Evolutionary conservation across 2,329 filamentous ascomycete species (phyloP), one percentile per base, ranked within the genome.

Genomic region (Paramyrothecium sp.): DNA sequence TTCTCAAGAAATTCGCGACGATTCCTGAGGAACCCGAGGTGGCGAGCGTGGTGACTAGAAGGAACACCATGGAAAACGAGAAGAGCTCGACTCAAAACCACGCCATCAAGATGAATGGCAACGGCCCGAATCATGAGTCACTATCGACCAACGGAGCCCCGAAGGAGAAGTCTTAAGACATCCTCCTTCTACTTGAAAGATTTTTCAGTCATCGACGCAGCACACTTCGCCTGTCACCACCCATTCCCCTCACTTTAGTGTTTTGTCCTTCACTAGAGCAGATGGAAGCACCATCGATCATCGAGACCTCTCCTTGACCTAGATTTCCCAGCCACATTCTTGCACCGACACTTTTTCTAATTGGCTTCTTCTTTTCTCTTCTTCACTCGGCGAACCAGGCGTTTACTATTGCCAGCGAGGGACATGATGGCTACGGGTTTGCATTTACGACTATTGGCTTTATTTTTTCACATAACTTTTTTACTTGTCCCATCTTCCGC

Each of bases 1-100:
- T 96, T 0, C 78, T 96, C 13, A 91, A 89, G 68, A 92, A 92
- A 69, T 94, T 92, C 69, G 85, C 89, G 3, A 92, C 92, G 0
- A 96, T 95, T 30, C 85, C 83, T 0, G 91, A 94, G 68, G 90
- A 92, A 59, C 63, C 64, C 0, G 71, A 72, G 67, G 58, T 55
- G 16, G 51, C 57, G 3, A 52, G 54, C n/a, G 50, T 52, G 17
- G 12, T 38, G 7, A 52, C 50, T 16, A 20, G 48, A 17, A 52
- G 17, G 50, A 34, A 22, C 3, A 33, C 50, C 2, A 22, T 22
- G 20, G 50, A 52, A 13, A 22, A 52, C 10, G 50, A 38, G 7
- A 10, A n/a, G 11, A 13, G 17, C 19, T 26, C 48, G 21, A 23
- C 21, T 8, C 20, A 51, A 11, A 16, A 51, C 19, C 23, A 5